Percentiles rank a stretch among this genome's conserved stretches.
Conservation (phyloP, 2,329 filamentous ascomycete species). For the Pleurostoma richardsiae region DNA sequence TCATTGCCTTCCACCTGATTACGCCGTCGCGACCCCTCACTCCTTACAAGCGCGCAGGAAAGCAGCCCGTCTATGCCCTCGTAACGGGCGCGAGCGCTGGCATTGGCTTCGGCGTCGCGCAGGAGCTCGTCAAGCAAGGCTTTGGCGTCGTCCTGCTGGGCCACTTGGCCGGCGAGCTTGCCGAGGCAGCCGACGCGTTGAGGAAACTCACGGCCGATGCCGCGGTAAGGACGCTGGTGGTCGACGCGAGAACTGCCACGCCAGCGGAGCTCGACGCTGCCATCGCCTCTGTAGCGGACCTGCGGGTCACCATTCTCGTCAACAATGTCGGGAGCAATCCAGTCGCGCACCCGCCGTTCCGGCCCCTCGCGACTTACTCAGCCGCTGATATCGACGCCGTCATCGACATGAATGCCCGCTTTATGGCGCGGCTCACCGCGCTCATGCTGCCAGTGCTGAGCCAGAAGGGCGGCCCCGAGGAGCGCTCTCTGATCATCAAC, state of each 20-base stretch:
- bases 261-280: conserved; percentile 15
- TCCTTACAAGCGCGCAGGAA: conserved; percentile 15
- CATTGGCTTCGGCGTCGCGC: conserved; percentile 25
- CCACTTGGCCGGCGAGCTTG: conserved; percentile 21
- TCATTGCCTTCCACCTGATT: conserved; percentile 15
- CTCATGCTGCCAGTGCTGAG: conserved; percentile 18
- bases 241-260: conserved; percentile 21
- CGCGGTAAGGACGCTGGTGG: conserved; percentile 20
- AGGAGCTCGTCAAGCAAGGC: conserved; percentile 22
- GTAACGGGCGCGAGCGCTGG: conserved; percentile 27
- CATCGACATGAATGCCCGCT: conserved; percentile 25
- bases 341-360: conserved; percentile 18
- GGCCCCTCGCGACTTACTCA: conserved; percentile 17
- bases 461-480: conserved; percentile 7
- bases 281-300: conserved; percentile 7
- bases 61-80: conserved; percentile 19
- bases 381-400: conserved; percentile 20
- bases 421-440: conserved; percentile 26
- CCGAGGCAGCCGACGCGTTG: conserved; percentile 16
- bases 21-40: conserved; percentile 13
- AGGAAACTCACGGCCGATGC: conserved; percentile 12
- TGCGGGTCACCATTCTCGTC: conserved; percentile 23
- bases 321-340: conserved; percentile 26
- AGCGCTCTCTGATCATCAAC: conserved; percentile 21
- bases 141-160: conserved; percentile 27